Base-by-base conservation (phyloP, 495 filamentous ascomycete genomes). In the Jackrogersella minutella region DNA sequence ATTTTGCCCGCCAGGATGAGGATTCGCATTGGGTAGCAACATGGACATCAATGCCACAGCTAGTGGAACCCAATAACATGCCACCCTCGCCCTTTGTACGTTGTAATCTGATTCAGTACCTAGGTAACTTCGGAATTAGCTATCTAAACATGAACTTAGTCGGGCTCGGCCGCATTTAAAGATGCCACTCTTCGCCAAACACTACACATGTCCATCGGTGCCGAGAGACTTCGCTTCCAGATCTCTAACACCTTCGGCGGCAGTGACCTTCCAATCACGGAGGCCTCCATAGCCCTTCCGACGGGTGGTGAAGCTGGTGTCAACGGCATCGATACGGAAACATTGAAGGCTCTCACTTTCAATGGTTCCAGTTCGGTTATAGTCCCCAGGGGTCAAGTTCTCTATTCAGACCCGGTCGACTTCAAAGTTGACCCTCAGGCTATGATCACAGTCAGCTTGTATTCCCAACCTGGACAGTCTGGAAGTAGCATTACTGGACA, bases 181-280 rank as follows among this genome's bases (percentile, higher is more conserved):
- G 86, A 89, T 56, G 81, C 86, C 14, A 90, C 89, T 1, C 78
- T 91, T 52, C 86, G 89, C 8, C 88, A 91, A 71, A 92, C 88
- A 0, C 68, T 91, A 2, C 84, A 87, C 47, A 69, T 88, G 28
- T 84, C 86, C 2, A 77, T 90, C 17, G 81, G 79, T 3, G 78
- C 82, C 5, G 70, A 81, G 19, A 80, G 81, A 17, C 78, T 91
- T 52, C 85, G 89, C 14, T 71, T 92, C 26, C 84, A 86, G 46
- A 79, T 91, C 40, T 88, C 85, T 53, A 92, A 92, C 74, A 83
- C 84, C 2, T 91, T 91, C 53, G 89, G 89, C 8, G 70, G 77
- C 7, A 85, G 78, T 49, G 81, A 87, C 70, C 75, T 91, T 2
- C 81, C 84, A 31, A 86, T 93, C 60, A 86, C 84, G 0, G 79